A percentile compares a stretch with the other conserved stretches of the same genome.
Evolutionary conservation across 202 grass and related monocot genomes (phyloP).

Genomic region (Elaeis oleifera): DNA sequence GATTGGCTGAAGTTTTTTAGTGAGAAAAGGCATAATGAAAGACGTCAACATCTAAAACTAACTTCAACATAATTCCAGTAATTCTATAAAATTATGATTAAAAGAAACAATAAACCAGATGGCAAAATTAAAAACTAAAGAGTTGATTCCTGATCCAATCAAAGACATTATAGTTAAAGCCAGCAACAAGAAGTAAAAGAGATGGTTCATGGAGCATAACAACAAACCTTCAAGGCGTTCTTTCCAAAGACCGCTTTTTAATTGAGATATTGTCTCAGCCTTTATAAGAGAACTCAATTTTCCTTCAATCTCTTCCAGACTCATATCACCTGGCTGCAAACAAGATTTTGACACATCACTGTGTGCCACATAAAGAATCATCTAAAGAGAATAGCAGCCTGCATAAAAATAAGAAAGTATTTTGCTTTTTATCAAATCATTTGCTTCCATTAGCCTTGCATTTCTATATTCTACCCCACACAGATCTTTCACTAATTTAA

Average conservation of each 20-base stretch:
- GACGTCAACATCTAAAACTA: too few relatives aligned
- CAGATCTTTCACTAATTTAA: conserved; percentile 13
- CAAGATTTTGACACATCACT: background rate
- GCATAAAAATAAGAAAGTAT: background rate
- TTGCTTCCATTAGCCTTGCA: background rate
- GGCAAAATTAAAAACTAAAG: too few relatives aligned
- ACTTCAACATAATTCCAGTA: too few relatives aligned
- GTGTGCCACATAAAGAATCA: background rate
- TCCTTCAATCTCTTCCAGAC: conserved; percentile 96
- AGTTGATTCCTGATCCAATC: too few relatives aligned
- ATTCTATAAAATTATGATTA: too few relatives aligned
- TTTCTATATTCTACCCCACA: background rate
- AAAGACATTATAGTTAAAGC: too few relatives aligned
- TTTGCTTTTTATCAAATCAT: too few relatives aligned
- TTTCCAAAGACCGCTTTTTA: conserved; percentile 96
- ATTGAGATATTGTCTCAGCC: conserved; percentile 60
- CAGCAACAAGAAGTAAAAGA: background rate
- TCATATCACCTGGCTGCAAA: conserved; percentile 90
- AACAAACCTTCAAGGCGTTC: conserved; percentile 86
- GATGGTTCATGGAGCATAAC: conserved; percentile 7
- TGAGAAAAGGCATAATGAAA: too few relatives aligned
- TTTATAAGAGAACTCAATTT: conserved; percentile 65
- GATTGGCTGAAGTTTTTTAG: too few relatives aligned
- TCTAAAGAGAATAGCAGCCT: background rate
- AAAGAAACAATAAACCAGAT: too few relatives aligned